phyloP scores from a whole-genome alignment of 2,329 filamentous ascomycete species.

The Pestalotiopsis sp. region DNA sequence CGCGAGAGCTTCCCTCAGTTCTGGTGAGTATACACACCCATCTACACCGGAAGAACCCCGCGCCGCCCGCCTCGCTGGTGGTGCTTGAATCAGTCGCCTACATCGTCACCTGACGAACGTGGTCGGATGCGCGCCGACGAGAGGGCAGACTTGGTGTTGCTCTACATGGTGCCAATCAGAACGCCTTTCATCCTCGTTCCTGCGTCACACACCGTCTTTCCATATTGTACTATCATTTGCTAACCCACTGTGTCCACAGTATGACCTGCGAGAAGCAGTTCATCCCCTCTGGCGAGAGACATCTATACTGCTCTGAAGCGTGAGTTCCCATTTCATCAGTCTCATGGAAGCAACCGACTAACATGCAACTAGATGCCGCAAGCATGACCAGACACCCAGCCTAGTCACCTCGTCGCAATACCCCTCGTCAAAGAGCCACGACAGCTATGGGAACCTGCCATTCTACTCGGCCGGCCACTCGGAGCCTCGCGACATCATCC shows the following conservation, averaged over 20 bases:
- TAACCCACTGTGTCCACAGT: constrained; percentile 41
- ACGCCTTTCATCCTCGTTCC: constrained; percentile 26
- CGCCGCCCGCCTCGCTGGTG: constrained; percentile 14
- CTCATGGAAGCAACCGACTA: constrained; percentile 21
- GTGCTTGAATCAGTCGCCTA: constrained; percentile 17
- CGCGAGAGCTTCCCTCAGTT: constrained; percentile 65
- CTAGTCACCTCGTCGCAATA: constrained; percentile 26
- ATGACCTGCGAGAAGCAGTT: constrained; percentile 71
- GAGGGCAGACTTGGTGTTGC: constrained; percentile 11
- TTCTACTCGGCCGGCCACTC: constrained; percentile 45
- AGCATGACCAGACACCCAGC: constrained; percentile 47
- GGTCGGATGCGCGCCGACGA: constrained; percentile 18
- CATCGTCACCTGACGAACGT: constrained; percentile 33
- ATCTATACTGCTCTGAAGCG: constrained; percentile 64
- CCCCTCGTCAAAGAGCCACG: constrained; percentile 28
- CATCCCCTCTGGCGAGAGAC: constrained; percentile 55
- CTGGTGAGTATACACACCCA: constrained; percentile 49
- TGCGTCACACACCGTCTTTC: constrained; percentile 25
- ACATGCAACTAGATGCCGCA: constrained; percentile 47
- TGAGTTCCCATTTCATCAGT: constrained; percentile 39
- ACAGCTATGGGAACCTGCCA: constrained; percentile 39
- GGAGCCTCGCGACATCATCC: constrained; percentile 63
- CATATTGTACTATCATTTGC: constrained; percentile 14
- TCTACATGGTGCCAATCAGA: constrained; percentile 10
- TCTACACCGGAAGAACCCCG: not conserved